Base-by-base conservation (phyloP, 495 filamentous ascomycete genomes). In the Aspergillus incahuasiensis region DNA sequence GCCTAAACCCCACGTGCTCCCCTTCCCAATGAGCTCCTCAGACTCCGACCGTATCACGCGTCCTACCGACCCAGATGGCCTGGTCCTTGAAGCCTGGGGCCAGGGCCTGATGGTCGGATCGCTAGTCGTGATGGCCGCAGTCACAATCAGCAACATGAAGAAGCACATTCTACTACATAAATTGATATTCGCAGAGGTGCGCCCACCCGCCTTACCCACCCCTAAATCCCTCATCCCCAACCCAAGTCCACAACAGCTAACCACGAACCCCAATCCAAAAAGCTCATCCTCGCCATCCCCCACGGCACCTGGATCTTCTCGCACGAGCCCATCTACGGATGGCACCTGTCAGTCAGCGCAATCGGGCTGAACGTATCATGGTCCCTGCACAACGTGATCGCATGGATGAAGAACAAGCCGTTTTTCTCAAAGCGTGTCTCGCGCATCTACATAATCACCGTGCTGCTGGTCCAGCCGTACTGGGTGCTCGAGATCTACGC, bases 401-500 rank as follows among this genome's bases (percentile, higher is more conserved):
- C 76, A 1, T 79, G 75, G 75, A 72, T 79, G 63, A 79, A 79
- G 57, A 75, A 71, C 20, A 58, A 63, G 30, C 75, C 76, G 0
- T 79, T 79, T 32, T 56, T 79, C 7, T 68, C 66, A 0, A 64
- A 62, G 0, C 55, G 57, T 6, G 64, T 70, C 19, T 74, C 71
- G 2, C 30, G 59, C 5, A 54, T 74, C 47, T 79, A 75, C 52
- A 73, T 78, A 30, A 44, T 58, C 38, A 78, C 75, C 1, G 65
- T 78, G 5, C 24, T 68, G 0, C 63, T 79, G 16, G 70, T 59
- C 21, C 70, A 68, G 64, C 76, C 73, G 6, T 77, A 77, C 49
- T 78, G 74, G 75, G 59, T 74, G 16, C 42, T 78, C 0, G 75
- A 79, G 60, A 79, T 77, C 9, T 77, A 76, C 52, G 74, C 72